Evolutionary conservation across 176 grass and related monocot genomes (phyloP).

Genomic region (Saccharum spontaneum): DNA sequence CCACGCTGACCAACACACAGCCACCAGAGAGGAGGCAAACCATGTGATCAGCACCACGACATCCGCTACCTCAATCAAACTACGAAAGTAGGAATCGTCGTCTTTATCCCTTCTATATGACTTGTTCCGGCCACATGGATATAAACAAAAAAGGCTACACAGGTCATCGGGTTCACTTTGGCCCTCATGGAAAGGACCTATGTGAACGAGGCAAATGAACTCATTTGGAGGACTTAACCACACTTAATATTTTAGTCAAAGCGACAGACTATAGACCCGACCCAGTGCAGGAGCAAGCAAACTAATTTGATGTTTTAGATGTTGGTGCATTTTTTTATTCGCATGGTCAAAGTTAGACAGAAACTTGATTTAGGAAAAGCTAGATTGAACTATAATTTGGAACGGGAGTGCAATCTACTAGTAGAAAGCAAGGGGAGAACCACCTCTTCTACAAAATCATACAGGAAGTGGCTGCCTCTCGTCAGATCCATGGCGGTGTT

Average conservation of each 20-base stretch:
- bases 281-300: not conserved
- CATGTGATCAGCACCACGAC: not conserved
- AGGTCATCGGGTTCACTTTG: not conserved
- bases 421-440: not conserved
- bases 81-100: not conserved
- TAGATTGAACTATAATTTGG: not conserved
- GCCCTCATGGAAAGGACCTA: not conserved
- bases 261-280: not conserved
- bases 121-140: not conserved
- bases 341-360: not conserved
- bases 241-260: not conserved
- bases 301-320: not conserved
- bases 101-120: not conserved
- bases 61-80: not conserved
- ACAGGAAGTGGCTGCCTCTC: conserved; percentile 77
- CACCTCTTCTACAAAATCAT: conserved; percentile 51
- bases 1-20: not conserved
- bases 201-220: not conserved
- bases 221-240: not conserved
- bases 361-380: not conserved
- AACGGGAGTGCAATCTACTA: not conserved
- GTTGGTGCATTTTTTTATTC: not conserved
- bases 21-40: not conserved
- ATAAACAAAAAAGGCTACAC: not conserved
- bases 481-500: conserved; percentile 63